phyloP scores from a whole-genome alignment of 345 rosid genomes.

The Eucalyptus curtisii region DNA sequence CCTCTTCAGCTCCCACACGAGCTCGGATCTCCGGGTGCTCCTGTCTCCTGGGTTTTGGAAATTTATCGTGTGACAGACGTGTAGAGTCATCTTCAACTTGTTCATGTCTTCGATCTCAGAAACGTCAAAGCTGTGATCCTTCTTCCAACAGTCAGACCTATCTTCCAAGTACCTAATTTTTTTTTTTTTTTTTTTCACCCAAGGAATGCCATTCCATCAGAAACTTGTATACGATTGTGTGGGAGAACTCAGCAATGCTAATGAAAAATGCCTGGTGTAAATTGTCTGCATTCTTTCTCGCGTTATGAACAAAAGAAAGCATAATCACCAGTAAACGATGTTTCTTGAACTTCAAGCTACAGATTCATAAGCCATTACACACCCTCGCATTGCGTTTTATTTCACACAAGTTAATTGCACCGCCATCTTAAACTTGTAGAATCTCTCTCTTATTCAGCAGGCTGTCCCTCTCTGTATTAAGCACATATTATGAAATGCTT shows the following conservation, averaged over 20 bases:
- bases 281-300: background rate
- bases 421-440: background rate
- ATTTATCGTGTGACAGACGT: conserved; percentile 49
- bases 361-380: background rate
- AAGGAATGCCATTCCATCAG: background rate
- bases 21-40: conserved; percentile 45
- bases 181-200: background rate
- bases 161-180: conserved; percentile 57
- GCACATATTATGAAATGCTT: background rate
- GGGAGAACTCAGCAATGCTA: background rate
- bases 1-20: conserved; percentile 39
- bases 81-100: conserved; percentile 56
- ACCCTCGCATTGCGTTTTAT: background rate
- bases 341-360: background rate
- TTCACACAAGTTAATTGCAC: background rate
- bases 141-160: conserved; percentile 50
- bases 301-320: background rate
- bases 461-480: background rate
- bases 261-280: background rate
- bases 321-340: background rate
- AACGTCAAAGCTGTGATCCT: conserved; percentile 32
- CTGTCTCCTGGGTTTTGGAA: conserved; percentile 50
- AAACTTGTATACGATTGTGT: background rate
- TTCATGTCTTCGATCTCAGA: conserved; percentile 60
- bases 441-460: background rate